Conservation (phyloP, 306 rosid genomes). For the Ormosia semicastrata region DNA sequence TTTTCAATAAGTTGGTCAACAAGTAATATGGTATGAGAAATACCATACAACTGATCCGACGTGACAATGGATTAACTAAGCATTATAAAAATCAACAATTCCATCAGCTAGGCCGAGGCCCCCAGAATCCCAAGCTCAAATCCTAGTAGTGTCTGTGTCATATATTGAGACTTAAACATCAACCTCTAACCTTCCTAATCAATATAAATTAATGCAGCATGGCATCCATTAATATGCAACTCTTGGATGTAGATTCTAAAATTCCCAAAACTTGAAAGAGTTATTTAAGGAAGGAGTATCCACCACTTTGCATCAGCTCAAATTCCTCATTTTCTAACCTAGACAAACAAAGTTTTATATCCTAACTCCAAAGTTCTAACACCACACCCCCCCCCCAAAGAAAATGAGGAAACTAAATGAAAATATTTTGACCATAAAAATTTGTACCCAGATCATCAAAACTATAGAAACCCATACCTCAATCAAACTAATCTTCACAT, state of each 20-base stretch:
- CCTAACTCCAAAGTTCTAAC: constrained; percentile 7
- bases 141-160: not conserved
- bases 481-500: constrained; percentile 22
- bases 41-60: not conserved
- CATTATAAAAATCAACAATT: not conserved
- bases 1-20: not conserved
- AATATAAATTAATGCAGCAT: constrained; percentile 5
- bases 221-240: not conserved
- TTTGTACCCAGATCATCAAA: constrained; percentile 28
- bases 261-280: constrained; percentile 16
- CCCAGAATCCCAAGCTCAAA: not conserved
- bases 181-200: constrained; percentile 12
- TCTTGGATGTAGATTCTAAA: not conserved
- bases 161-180: not conserved
- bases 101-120: constrained; percentile 9
- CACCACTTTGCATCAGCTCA: constrained; percentile 25
- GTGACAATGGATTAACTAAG: constrained; percentile 15
- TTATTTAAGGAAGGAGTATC: not conserved
- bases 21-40: not conserved
- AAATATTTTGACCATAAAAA: constrained; percentile 25
- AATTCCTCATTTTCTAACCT: constrained; percentile 30
- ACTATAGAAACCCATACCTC: constrained; percentile 20
- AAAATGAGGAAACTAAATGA: not conserved
- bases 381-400: not conserved
- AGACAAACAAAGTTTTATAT: not conserved